Conservation (phyloP, 2,329 filamentous ascomycete genomes). For the Epichloe scottii region DNA sequence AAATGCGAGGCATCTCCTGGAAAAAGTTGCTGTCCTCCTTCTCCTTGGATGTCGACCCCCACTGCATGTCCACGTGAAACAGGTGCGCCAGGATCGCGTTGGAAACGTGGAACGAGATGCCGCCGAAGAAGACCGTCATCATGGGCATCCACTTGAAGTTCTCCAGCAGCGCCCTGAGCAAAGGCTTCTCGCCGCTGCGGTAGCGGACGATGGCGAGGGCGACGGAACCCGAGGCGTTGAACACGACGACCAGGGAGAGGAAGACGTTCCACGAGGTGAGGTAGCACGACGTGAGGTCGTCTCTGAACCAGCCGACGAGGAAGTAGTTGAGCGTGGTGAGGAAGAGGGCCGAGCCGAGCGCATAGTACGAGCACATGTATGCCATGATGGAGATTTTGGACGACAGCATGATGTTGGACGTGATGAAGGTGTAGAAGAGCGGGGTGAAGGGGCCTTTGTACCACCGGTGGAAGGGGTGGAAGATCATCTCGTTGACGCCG, state of each 20-base stretch:
- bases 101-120: conserved; percentile 29
- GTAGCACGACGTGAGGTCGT: conserved; percentile 54
- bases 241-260: conserved; percentile 51
- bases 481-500: conserved; percentile 58
- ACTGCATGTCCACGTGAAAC: conserved; percentile 31
- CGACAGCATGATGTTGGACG: conserved; percentile 47
- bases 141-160: conserved; percentile 53
- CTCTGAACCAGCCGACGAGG: conserved; percentile 58
- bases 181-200: conserved; percentile 39
- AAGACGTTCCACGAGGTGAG: conserved; percentile 54
- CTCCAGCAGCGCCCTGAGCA: conserved; percentile 26
- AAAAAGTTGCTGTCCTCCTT: conserved; percentile 43
- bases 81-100: conserved; percentile 30
- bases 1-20: conserved; percentile 40
- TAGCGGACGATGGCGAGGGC: conserved; percentile 51
- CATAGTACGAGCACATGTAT: conserved; percentile 62
- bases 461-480: conserved; percentile 55
- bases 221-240: conserved; percentile 49
- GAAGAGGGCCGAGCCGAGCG: conserved; percentile 54
- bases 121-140: conserved; percentile 32
- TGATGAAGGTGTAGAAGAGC: conserved; percentile 48
- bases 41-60: conserved; percentile 48
- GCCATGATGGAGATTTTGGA: conserved; percentile 61
- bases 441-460: conserved; percentile 51
- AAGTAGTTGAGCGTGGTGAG: conserved; percentile 60